Evolutionary conservation across 164 flowering plant genomes (phyloP).

Genomic region (Vitis labrusca): DNA sequence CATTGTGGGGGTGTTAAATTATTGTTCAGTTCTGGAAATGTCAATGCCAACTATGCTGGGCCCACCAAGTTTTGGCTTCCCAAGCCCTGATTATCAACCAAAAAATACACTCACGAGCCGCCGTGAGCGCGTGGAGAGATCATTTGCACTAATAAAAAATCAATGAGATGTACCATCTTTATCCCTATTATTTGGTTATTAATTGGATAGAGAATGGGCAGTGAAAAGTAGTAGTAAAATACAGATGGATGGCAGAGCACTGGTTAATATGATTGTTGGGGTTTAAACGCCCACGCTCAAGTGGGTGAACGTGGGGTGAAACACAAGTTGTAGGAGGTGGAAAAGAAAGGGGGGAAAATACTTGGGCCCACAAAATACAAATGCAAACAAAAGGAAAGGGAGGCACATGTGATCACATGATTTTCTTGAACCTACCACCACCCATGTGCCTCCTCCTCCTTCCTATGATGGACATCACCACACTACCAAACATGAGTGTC

Average conservation of each 20-base stretch:
- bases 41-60: conserved; percentile 51
- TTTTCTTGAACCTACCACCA: conserved; percentile 33
- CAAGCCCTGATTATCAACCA: conserved; percentile 4
- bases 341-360: neutral
- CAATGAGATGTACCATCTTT: no score
- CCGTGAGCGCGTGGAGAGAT: neutral
- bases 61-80: conserved; percentile 34
- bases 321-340: neutral
- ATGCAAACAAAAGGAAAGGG: conserved; percentile 6
- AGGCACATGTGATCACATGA: conserved; percentile 46
- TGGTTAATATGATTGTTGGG: no score
- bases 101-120: neutral
- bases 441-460: conserved; percentile 30
- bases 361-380: neutral
- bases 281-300: no score
- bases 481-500: conserved; percentile 6
- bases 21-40: conserved; percentile 36
- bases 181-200: no score
- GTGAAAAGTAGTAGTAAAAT: no score
- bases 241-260: no score
- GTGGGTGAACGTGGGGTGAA: no score
- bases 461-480: conserved; percentile 19
- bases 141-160: no score
- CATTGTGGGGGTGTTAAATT: conserved; percentile 26
- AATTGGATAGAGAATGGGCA: no score